These are phyloP conservation scores for Spiraea crenata DNA, from an alignment of 331 rosid genomes.

Conservation along the genomic window DNA sequence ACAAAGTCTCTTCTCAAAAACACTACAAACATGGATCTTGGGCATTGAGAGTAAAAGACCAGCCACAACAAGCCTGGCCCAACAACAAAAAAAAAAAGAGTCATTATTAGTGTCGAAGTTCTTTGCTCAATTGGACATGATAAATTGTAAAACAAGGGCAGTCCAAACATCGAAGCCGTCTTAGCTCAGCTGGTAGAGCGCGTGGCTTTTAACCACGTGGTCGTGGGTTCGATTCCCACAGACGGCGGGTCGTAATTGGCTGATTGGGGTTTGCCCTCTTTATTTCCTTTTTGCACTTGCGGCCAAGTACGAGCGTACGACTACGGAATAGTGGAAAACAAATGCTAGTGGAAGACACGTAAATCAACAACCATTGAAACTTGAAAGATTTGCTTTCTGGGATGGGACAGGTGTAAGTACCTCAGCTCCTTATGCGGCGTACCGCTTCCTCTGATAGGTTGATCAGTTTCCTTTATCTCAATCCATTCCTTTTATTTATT, in stretches of 20 bases:
- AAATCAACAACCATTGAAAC: background rate
- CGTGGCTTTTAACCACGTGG: slow-evolving; percentile 89
- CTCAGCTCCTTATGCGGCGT: slow-evolving; percentile 14
- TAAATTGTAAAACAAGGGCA: too few species aligned
- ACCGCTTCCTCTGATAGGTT: background rate
- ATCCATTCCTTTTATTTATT: too few species aligned
- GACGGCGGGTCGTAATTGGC: slow-evolving; percentile 38
- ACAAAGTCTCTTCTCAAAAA: too few species aligned
- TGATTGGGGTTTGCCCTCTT: accelerated
- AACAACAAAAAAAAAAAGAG: too few species aligned
- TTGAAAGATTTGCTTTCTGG: too few species aligned
- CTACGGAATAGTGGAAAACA: background rate
- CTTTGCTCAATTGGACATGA: too few species aligned
- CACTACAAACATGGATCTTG: too few species aligned
- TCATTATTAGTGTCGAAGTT: too few species aligned
- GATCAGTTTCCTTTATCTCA: background rate
- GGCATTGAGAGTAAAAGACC: too few species aligned
- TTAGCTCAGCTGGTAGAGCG: slow-evolving; percentile 76
- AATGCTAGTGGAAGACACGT: slow-evolving; percentile 22
- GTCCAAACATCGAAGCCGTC: slow-evolving; percentile 60
- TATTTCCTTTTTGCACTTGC: too few species aligned
- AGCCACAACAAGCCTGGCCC: too few species aligned
- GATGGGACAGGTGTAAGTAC: background rate
- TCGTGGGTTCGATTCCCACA: slow-evolving; percentile 94
- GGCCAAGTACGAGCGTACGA: slow-evolving; percentile 1